These are phyloP conservation scores for Kalmusia sp. DNA, from an alignment of 2,329 filamentous ascomycete genomes.

Conservation along the genomic window DNA sequence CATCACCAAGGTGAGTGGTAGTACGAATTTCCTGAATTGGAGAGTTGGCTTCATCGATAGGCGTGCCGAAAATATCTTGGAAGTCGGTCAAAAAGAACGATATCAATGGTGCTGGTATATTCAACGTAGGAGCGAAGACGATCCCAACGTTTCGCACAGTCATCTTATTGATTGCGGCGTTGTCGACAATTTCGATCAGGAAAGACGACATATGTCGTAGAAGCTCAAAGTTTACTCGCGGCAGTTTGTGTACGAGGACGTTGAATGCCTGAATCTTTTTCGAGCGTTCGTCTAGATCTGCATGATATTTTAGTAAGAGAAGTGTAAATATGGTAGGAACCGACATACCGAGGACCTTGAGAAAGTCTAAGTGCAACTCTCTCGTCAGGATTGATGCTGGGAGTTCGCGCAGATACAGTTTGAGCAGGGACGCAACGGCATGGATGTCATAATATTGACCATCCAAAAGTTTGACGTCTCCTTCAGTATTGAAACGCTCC, in stretches of 20 bases:
- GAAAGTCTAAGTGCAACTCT: constrained; percentile 88
- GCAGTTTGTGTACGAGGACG: constrained; percentile 79
- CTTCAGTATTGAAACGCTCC: constrained; percentile 91
- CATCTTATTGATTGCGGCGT: constrained; percentile 94
- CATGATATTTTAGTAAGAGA: constrained; percentile 26
- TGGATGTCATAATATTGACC: constrained; percentile 94
- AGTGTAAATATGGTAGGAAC: neutral
- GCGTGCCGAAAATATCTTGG: constrained; percentile 79
- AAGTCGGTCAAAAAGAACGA: constrained; percentile 93
- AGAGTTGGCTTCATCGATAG: constrained; percentile 62
- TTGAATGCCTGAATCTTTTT: constrained; percentile 82
- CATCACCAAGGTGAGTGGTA: constrained; percentile 54
- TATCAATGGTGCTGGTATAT: constrained; percentile 94
- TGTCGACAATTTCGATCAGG: constrained; percentile 90
- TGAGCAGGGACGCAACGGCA: constrained; percentile 90
- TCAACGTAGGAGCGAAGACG: constrained; percentile 95
- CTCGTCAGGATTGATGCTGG: constrained; percentile 90
- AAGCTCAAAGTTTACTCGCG: constrained; percentile 79
- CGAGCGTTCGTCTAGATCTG: constrained; percentile 74
- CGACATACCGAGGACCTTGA: constrained; percentile 72
- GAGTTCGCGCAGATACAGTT: constrained; percentile 90
- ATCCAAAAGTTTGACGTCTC: constrained; percentile 88
- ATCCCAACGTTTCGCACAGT: constrained; percentile 95
- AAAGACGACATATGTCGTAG: constrained; percentile 87
- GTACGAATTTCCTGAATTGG: constrained; percentile 56